These are phyloP conservation scores for Alternaria conjuncta DNA, from an alignment of 2,329 filamentous ascomycete species.

Conservation along the genomic window DNA sequence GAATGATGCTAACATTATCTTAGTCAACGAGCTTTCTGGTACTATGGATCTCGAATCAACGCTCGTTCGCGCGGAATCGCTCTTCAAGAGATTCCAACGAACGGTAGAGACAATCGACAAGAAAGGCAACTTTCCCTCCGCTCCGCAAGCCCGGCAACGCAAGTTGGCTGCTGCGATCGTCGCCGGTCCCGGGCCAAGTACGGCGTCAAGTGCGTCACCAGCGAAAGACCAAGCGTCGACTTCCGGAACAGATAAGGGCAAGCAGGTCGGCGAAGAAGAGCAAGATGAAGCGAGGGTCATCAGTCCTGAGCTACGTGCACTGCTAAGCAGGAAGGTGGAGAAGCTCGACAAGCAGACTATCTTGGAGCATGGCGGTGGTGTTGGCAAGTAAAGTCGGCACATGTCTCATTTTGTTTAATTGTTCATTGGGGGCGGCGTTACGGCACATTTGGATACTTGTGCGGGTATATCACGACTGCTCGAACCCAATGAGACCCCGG, in stretches of 20 bases:
- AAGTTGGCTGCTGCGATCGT: constrained; percentile 49
- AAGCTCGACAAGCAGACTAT: constrained; percentile 55
- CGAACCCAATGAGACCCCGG: neutral
- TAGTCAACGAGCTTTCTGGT: constrained; percentile 92
- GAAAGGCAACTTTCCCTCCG: constrained; percentile 79
- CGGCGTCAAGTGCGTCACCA: constrained; percentile 18
- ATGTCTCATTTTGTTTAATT: too few species aligned
- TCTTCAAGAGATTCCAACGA: constrained; percentile 87
- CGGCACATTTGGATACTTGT: neutral
- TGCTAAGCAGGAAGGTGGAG: constrained; percentile 67
- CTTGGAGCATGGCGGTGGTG: constrained; percentile 42
- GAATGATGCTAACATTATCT: constrained; percentile 9
- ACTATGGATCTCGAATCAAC: constrained; percentile 91
- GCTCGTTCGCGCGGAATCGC: constrained; percentile 82
- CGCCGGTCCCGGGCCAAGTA: constrained; percentile 32
- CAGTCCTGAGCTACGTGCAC: constrained; percentile 65
- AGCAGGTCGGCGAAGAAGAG: constrained; percentile 39
- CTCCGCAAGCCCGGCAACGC: constrained; percentile 57
- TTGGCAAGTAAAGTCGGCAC: constrained; percentile 7
- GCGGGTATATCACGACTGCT: neutral
- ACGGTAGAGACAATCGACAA: constrained; percentile 92
- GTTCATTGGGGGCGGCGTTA: constrained; percentile 7
- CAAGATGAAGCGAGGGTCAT: constrained; percentile 61
- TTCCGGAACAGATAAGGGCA: constrained; percentile 42
- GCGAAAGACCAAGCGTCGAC: constrained; percentile 29